phyloP scores from a whole-genome alignment of 2,329 filamentous ascomycete species.

The Neonectria hederae region DNA sequence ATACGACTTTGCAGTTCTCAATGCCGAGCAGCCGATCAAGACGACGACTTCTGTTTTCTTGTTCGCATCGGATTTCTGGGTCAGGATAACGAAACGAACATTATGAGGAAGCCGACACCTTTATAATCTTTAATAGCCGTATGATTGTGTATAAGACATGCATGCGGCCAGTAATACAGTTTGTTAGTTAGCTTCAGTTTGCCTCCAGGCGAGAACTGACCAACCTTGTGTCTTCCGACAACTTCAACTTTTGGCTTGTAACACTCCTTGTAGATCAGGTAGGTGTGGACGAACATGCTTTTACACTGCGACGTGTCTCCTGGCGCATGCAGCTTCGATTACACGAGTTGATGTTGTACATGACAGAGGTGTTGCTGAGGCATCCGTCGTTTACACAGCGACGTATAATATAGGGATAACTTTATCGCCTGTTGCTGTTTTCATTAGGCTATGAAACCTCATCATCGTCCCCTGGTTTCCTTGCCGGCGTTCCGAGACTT shows the following conservation, averaged over 20 bases:
- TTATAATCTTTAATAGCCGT: background rate
- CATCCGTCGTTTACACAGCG: background rate
- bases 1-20: constrained; percentile 47
- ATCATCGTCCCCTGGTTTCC: constrained; percentile 38
- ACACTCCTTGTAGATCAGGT: no score
- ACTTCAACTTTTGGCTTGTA: no score
- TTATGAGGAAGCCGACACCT: background rate
- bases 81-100: constrained; percentile 41
- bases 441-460: constrained; percentile 10
- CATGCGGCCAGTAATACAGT: background rate
- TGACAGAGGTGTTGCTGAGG: background rate
- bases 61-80: constrained; percentile 50
- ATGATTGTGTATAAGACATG: background rate
- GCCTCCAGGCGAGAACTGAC: background rate
- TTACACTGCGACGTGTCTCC: no score
- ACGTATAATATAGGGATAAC: background rate
- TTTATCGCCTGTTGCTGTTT: background rate
- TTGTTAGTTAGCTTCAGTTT: background rate
- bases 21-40: constrained; percentile 47
- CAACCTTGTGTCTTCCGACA: background rate
- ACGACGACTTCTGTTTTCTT: constrained; percentile 47
- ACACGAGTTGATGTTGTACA: background rate
- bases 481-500: constrained; percentile 45
- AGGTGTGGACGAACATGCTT: no score
- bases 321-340: no score